phyloP scores from a whole-genome alignment of 23 red algal genomes.

The Cyanidium caldarium region DNA sequence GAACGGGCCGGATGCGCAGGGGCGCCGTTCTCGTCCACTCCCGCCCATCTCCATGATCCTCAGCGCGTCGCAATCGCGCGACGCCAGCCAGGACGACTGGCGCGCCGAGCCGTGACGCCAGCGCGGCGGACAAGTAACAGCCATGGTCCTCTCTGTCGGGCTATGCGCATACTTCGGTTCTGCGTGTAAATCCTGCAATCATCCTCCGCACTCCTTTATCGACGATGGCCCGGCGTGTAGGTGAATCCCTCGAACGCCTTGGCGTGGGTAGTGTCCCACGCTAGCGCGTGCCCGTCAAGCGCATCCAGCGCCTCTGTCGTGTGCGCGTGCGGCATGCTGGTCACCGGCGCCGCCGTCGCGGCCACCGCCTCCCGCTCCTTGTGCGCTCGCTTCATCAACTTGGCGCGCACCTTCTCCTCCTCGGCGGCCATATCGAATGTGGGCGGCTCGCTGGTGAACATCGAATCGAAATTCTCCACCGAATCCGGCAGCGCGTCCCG shows the following conservation, averaged over 20 bases:
- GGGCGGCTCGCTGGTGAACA: conserved; percentile 9
- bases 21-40: no score
- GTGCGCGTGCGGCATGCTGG: neutral
- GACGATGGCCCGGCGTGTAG: neutral
- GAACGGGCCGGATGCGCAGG: no score
- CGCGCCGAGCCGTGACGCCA: no score
- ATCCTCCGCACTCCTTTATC: no score
- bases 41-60: no score
- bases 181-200: no score
- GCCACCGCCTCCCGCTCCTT: neutral
- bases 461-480: conserved; percentile 12
- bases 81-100: no score
- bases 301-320: neutral
- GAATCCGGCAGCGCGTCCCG: neutral
- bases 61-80: no score
- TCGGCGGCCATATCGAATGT: conserved; percentile 14
- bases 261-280: neutral
- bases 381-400: neutral
- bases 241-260: conserved; percentile 4
- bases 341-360: neutral
- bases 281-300: neutral
- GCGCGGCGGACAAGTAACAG: no score
- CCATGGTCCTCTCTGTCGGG: no score
- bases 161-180: no score
- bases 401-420: conserved; percentile 12